Evolutionary conservation across 1,139 yeast genomes (phyloP), one percentile per base, ranked within the genome.

Genomic region (Yamadazyma aaseri): DNA sequence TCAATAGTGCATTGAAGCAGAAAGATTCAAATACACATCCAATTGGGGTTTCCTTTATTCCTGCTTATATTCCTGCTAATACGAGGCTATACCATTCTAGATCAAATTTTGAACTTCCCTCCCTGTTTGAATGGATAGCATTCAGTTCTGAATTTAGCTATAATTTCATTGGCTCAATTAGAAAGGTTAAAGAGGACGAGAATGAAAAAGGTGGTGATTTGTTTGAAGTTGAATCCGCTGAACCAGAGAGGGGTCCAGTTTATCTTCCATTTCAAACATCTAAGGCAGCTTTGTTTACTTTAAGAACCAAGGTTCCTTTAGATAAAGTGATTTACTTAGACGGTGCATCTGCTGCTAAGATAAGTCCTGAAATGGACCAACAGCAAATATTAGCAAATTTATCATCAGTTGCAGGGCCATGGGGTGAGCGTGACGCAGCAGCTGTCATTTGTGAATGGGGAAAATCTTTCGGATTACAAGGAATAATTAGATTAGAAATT

Each of bases 311-410:
- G 2, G 60, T 56, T 38, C 77, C 80, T 4, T 50, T 76, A 33
- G 63, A 61, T 41, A 68, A 62, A 39, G 49, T 77, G 23, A 56
- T 77, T 8, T 64, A 65, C 35, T 49, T 77, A 12, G 81, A 77
- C 40, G 82, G 83, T 5, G 80, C 81, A 0, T 75, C 81, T 20
- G 82, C 80, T 13, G 74, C 81, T 1, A 77, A 77, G 48, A 51
- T 60, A 0, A 59, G 72, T 1, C 81, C 81, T 3, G 76, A 71
- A 47, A 75, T 75, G 81, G 82, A 77, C 47, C 73, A 78, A n/a
- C 82, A 77, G 44, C 47, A 56, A 38, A 41, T 74, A 26, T 51
- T 71, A 12, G 59, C 72, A 8, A 58, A 39, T 33, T 51, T 50
- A 37, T 25, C 33, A 5, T 47, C 56, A 13, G 49, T 52, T 16